These are phyloP conservation scores for Candida fluviatilis DNA, from an alignment of 805 yeast species.

Conservation along the genomic window DNA sequence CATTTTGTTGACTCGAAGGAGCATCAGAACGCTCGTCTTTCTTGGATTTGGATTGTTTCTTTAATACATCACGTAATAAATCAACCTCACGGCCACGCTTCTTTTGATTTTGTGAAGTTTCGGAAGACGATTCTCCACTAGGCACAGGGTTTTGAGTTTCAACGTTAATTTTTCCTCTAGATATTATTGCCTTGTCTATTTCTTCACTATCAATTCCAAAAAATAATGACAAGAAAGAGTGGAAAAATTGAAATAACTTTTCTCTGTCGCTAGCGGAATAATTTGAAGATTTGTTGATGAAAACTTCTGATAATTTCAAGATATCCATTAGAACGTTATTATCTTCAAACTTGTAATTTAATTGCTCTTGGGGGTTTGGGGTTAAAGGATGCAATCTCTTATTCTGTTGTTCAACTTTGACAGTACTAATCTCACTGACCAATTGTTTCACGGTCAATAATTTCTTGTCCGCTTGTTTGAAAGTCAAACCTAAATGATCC, in stretches of 20 bases:
- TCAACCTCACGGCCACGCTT: slow-evolving; percentile 54
- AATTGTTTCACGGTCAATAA: slow-evolving; percentile 83
- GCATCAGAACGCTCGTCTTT: slow-evolving; percentile 33
- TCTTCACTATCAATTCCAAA: slow-evolving; percentile 55
- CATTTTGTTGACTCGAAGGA: slow-evolving; percentile 22
- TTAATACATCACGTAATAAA: slow-evolving; percentile 56
- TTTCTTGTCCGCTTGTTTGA: slow-evolving; percentile 95
- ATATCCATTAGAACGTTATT: slow-evolving; percentile 70
- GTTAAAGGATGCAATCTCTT: slow-evolving; percentile 82
- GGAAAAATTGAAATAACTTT: slow-evolving; percentile 65
- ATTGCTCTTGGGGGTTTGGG: slow-evolving; percentile 76
- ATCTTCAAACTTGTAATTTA: slow-evolving; percentile 63
- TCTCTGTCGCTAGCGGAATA: slow-evolving; percentile 82
- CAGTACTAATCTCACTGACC: slow-evolving; percentile 86
- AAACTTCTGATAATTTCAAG: slow-evolving; percentile 59
- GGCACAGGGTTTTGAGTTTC: slow-evolving; percentile 14
- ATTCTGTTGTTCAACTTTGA: slow-evolving; percentile 85
- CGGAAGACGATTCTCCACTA: slow-evolving; percentile 12
- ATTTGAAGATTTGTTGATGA: slow-evolving; percentile 62
- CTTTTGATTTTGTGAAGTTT: slow-evolving; percentile 25
- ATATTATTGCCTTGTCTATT: slow-evolving; percentile 38
- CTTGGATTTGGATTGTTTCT: slow-evolving; percentile 43
- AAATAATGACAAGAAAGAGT: slow-evolving; percentile 66
- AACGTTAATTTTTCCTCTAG: slow-evolving; percentile 9
- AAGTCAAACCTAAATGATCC: slow-evolving; percentile 93